Evolutionary conservation across 2,329 filamentous ascomycete genomes (phyloP).

Genomic region (Metarhizium humberi): DNA sequence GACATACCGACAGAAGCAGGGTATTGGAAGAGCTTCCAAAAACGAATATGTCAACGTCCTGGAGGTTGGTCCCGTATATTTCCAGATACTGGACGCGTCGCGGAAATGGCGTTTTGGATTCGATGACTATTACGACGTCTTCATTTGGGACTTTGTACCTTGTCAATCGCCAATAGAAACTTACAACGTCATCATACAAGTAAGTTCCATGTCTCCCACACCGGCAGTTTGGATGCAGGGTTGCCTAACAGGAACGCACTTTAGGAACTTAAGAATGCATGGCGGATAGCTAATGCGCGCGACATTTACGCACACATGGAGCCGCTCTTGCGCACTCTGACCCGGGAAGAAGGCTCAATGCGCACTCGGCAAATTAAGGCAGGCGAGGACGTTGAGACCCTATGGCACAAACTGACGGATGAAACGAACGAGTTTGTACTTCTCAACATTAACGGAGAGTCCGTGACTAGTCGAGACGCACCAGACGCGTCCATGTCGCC

Average conservation of each 20-base stretch:
- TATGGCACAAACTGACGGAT: constrained; percentile 15
- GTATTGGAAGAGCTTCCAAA: constrained; percentile 17
- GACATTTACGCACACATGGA: constrained; percentile 16
- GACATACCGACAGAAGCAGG: constrained; percentile 16
- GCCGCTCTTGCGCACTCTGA: constrained; percentile 12
- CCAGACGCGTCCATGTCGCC: constrained; percentile 1
- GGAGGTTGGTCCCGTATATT: constrained; percentile 15
- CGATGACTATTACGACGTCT: constrained; percentile 19
- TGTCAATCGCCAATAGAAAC: constrained; percentile 6
- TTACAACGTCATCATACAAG: constrained; percentile 13
- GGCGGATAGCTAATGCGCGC: constrained; percentile 13
- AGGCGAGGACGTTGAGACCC: constrained; percentile 12
- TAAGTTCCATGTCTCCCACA: background rate
- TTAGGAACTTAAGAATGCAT: constrained; percentile 17
- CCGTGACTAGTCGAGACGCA: constrained; percentile 2
- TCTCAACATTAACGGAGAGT: constrained; percentile 5
- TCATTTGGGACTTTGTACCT: constrained; percentile 18
- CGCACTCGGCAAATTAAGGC: constrained; percentile 15
- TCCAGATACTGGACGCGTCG: constrained; percentile 13
- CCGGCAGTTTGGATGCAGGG: background rate
- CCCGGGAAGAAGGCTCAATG: constrained; percentile 14
- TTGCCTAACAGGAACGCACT: background rate
- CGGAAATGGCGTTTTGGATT: constrained; percentile 19
- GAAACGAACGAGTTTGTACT: constrained; percentile 10
- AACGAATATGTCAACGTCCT: constrained; percentile 15